Evolutionary conservation across 2,329 filamentous ascomycete species (phyloP), one percentile per base, ranked within the genome.

Genomic region (Penicillium occitanis): DNA sequence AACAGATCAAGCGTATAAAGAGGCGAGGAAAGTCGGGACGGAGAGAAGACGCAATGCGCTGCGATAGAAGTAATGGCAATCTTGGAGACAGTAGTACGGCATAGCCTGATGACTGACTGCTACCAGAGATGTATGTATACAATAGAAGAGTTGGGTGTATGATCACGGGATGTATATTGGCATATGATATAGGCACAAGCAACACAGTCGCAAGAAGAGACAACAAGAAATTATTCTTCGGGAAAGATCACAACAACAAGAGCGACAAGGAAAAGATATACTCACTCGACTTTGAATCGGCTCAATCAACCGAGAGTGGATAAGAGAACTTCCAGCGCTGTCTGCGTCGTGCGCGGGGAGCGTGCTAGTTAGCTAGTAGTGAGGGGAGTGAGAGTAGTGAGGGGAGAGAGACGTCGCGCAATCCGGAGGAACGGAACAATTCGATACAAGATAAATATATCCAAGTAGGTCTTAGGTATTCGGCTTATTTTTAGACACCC

Each of bases 51-150:
- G 91, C 81, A 96, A 83, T 76, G 91, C 91, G 79, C 90, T 96
- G 84, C 91, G 91, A 83, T 91, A 95, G 82, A 96, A 96, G 82
- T 96, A 96, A 78, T 96, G 92, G 75, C 91, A 96, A 80, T 96
- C 91, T 84, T 95, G 90, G 66, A 91, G 83, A 79, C 84, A 96
- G 79, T 92, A 94, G 73, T 85, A 80, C 83, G 91, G 91, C 91
- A 96, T 96, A 71, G 75, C 61, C 61, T 42, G 13, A 30, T 40
- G 46, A 33, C 40, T 44, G 30, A 40, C 6, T 55, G 17, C 44
- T 51, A 28, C 13, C 33, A 22, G 19, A 22, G 17, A 37, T 14
- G 33, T 35, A 37, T 19, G 33, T 33, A 33, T n/a, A 53, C 10
- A 28, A 33, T 6, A 19, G 50, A 11, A 5, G 14, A 28, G 19